Base-by-base conservation (phyloP, 345 rosid species). In the Capsella bursapastoris region DNA sequence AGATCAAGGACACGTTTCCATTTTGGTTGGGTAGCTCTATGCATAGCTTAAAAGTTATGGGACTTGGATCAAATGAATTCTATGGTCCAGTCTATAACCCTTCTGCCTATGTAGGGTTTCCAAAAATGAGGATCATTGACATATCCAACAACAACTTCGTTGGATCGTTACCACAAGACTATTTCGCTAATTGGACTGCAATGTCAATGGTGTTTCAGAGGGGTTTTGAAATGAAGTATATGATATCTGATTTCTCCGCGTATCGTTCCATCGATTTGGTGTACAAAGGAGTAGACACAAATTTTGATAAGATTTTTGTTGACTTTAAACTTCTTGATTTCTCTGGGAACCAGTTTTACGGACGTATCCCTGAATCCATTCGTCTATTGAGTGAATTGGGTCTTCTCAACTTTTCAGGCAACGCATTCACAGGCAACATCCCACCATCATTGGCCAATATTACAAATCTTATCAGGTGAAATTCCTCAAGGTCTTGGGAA, bases 261-360 rank as follows among this genome's bases (percentile, higher is more conserved):
- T 18, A 18, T 1, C 22, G 22, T 18, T 72, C 63, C 0, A 38
- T 72, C 0, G 44, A 34, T 28, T 6, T 64, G 48, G 41, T 56
- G 1, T 40, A 65, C 0, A 73, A 73, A 35, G 65, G 65, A 40
- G 59, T 50, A 35, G 67, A 32, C 4, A 71, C 12, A 0, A 18
- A 50, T 22, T 27, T 59, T 15, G 11, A 0, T 25, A 27, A 2
- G 5, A 38, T 72, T 8, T 40, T 28, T 61, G 0, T 0, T 16
- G 37, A 0, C 10, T 37, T 72, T 0, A 59, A 15, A 38, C 61
- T 14, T 51, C 35, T 72, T 51, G 76, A 72, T 28, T 60, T 72
- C 7, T 72, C 76, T 6, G 49, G 66, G 10, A 72, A 72, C 18
- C 25, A 0, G 3, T 25, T 71, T 0, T 10, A 0, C 0, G 68